These are phyloP conservation scores for Orobanche coerulescens DNA, from an alignment of 257 asterid genomes.

Conservation along the genomic window DNA sequence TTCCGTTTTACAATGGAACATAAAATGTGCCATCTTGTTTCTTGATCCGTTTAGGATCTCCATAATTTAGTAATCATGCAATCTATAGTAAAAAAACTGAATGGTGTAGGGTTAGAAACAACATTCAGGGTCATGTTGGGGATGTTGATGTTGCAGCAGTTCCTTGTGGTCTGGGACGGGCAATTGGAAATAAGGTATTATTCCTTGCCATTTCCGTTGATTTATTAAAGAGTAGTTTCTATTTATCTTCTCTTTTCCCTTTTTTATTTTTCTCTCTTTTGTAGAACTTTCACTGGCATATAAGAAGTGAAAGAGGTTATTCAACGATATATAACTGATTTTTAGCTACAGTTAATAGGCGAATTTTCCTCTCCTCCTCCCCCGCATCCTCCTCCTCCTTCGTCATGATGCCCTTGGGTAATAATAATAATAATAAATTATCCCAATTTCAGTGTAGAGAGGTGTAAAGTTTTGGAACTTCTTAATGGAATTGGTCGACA, in stretches of 20 bases:
- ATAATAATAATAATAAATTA: no score
- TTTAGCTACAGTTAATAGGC: not conserved
- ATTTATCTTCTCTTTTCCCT: not conserved
- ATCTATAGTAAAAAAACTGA: slow-evolving; percentile 17
- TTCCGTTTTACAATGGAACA: slow-evolving; percentile 14
- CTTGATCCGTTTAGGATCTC: not conserved
- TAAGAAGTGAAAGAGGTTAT: not conserved
- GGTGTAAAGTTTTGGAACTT: not conserved
- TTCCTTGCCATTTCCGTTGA: slow-evolving; percentile 6
- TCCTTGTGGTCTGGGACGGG: slow-evolving; percentile 96
- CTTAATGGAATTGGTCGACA: slow-evolving; percentile 6
- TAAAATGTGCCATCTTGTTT: slow-evolving; percentile 4
- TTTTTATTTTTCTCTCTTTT: not conserved
- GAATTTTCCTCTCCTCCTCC: not conserved
- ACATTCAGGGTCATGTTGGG: slow-evolving; percentile 58
- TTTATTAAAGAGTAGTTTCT: not conserved
- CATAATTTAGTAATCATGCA: not conserved
- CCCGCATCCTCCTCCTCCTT: no score
- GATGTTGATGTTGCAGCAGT: slow-evolving; percentile 98
- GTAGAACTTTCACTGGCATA: slow-evolving; percentile 4
- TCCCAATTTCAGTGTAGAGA: slow-evolving; percentile 5
- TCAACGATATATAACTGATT: not conserved
- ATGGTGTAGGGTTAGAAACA: slow-evolving; percentile 69
- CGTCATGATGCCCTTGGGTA: not conserved
- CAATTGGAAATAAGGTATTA: slow-evolving; percentile 88